phyloP scores from a whole-genome alignment of 192 early-diverging fungal genomes.

The Chytriomyces sp. region DNA sequence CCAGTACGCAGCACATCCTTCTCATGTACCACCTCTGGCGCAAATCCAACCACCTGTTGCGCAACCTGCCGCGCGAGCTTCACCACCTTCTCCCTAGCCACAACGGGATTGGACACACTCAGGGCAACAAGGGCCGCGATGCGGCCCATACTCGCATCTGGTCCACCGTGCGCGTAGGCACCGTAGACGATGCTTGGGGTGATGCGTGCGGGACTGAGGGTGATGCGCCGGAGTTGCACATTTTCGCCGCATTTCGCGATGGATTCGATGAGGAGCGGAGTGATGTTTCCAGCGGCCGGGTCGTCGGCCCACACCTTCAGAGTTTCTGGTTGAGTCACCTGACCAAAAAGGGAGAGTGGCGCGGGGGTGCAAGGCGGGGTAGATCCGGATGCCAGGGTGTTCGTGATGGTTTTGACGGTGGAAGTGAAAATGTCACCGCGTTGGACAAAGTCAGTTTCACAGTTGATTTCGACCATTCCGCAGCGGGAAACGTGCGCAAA shows the following conservation, averaged over 20 bases:
- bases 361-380: not conserved
- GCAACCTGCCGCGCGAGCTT: constrained; percentile 74
- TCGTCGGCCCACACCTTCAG: not conserved
- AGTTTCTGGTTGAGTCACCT: not conserved
- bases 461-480: constrained; percentile 68
- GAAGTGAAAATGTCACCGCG: constrained; percentile 34
- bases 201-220: constrained; percentile 28
- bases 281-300: not conserved
- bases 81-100: constrained; percentile 6
- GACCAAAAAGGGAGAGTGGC: not conserved
- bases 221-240: constrained; percentile 74
- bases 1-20: not conserved
- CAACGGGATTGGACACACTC: constrained; percentile 6
- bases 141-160: constrained; percentile 60
- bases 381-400: not conserved
- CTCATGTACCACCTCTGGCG: constrained; percentile 52
- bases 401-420: constrained; percentile 37
- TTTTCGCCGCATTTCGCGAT: constrained; percentile 93
- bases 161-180: constrained; percentile 66
- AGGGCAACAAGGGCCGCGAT: constrained; percentile 80
- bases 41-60: constrained; percentile 85
- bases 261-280: constrained; percentile 62
- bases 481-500: not conserved
- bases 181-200: constrained; percentile 29
- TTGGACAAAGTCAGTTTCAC: constrained; percentile 95